A percentile compares a stretch with the other conserved stretches of the same genome.
Evolutionary conservation across 1,284 basidiomycete genomes (phyloP).

Genomic region (Blastosporella zonata): DNA sequence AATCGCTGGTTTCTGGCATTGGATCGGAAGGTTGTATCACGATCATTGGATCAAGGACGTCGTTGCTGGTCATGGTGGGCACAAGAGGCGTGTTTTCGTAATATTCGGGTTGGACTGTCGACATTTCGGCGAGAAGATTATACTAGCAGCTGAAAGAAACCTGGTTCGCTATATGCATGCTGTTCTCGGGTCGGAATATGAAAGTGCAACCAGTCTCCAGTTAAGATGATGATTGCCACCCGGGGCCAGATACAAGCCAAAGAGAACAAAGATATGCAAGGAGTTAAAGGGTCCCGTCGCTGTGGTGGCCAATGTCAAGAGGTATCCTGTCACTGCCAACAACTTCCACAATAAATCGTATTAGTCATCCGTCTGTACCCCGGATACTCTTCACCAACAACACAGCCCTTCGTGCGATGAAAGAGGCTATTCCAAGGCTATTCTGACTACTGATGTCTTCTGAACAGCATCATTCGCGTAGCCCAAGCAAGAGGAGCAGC

Average conservation of each 20-base stretch:
- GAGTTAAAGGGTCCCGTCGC: conserved; percentile 6
- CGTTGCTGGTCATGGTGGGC: conserved; percentile 19
- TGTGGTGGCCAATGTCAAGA: conserved; percentile 14
- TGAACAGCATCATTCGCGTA: background rate
- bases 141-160: conserved; percentile 12
- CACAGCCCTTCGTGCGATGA: conserved; percentile 2
- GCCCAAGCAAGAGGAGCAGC: background rate
- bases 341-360: conserved; percentile 9
- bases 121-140: conserved; percentile 14
- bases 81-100: conserved; percentile 24
- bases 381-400: conserved; percentile 6
- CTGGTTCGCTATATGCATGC: conserved; percentile 26
- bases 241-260: conserved; percentile 4
- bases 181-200: conserved; percentile 15
- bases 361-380: conserved; percentile 15
- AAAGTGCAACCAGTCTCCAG: conserved; percentile 19
- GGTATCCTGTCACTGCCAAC: background rate
- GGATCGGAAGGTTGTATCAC: conserved; percentile 19
- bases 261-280: conserved; percentile 6
- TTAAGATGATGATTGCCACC: conserved; percentile 9
- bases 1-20: conserved; percentile 5
- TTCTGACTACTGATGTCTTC: background rate
- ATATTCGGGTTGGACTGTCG: conserved; percentile 18
- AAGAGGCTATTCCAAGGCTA: background rate
- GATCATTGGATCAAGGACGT: conserved; percentile 22